Evolutionary conservation across 768 basidiomycete species (phyloP).

Genomic region (Boletus tomentosulus): DNA sequence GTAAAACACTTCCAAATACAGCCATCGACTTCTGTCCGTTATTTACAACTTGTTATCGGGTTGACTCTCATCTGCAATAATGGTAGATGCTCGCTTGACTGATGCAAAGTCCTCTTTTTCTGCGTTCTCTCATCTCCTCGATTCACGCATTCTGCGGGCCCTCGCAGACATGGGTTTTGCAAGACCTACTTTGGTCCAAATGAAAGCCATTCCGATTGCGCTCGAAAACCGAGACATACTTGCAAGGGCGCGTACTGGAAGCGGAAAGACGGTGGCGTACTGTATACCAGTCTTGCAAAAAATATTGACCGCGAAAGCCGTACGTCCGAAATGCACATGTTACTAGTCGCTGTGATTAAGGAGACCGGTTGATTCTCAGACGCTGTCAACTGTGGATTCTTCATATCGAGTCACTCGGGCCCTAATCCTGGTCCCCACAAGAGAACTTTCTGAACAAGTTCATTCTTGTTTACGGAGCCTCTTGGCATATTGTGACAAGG

Average conservation of each 20-base stretch:
- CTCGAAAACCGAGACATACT: slow-evolving; percentile 88
- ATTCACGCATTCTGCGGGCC: slow-evolving; percentile 79
- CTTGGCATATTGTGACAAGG: slow-evolving; percentile 74
- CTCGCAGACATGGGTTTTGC: slow-evolving; percentile 89
- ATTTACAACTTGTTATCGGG: neutral
- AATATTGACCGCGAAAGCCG: slow-evolving; percentile 74
- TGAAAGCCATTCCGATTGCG: slow-evolving; percentile 87
- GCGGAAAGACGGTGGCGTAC: slow-evolving; percentile 96
- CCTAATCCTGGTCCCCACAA: slow-evolving; percentile 82
- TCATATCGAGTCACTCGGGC: slow-evolving; percentile 61
- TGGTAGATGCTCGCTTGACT: slow-evolving; percentile 46
- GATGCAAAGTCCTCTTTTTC: slow-evolving; percentile 50
- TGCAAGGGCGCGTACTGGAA: slow-evolving; percentile 91
- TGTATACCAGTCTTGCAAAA: slow-evolving; percentile 89
- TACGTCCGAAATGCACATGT: slow-evolving; percentile 36
- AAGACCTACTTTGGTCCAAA: slow-evolving; percentile 87
- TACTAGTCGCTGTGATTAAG: neutral
- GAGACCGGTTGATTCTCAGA: slow-evolving; percentile 15
- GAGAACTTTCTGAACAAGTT: slow-evolving; percentile 92
- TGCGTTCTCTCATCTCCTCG: slow-evolving; percentile 73
- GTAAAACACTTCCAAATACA: neutral
- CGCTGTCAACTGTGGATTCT: slow-evolving; percentile 37
- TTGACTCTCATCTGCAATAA: neutral
- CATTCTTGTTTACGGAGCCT: slow-evolving; percentile 60
- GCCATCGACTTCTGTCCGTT: neutral